phyloP scores from a whole-genome alignment of 768 basidiomycete genomes.

The Boletellus sp. region DNA sequence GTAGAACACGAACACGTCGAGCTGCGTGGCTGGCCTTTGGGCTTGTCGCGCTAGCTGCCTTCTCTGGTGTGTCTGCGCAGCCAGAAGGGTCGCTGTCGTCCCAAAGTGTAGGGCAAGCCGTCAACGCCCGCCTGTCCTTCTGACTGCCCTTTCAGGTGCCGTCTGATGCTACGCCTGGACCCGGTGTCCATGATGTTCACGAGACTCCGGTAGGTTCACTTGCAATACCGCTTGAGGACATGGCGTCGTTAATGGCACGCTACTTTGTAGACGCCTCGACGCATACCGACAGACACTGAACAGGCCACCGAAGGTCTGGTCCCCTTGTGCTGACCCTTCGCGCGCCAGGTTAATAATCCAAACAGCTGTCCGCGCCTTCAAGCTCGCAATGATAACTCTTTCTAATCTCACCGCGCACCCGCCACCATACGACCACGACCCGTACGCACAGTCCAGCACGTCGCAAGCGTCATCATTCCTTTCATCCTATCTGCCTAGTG shows the following conservation, averaged over 20 bases:
- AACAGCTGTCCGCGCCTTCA: constrained; percentile 70
- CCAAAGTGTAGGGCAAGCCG: constrained; percentile 14
- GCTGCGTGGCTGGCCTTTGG: constrained; percentile 61
- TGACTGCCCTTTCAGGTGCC: constrained; percentile 11
- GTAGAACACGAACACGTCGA: constrained; percentile 32
- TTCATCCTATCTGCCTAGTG: constrained; percentile 62
- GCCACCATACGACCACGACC: constrained; percentile 53
- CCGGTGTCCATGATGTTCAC: constrained; percentile 1
- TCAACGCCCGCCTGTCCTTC: neutral
- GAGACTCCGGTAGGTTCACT: constrained; percentile 14
- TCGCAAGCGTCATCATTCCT: constrained; percentile 50
- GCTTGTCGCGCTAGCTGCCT: constrained; percentile 47
- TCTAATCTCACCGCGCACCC: constrained; percentile 60
- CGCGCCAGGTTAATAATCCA: constrained; percentile 1
- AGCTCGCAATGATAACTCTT: constrained; percentile 67
- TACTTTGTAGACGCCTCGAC: constrained; percentile 13
- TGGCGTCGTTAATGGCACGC: neutral
- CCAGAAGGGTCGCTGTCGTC: constrained; percentile 12
- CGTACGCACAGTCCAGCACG: constrained; percentile 34
- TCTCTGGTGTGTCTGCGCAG: constrained; percentile 42
- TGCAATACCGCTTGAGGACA: neutral
- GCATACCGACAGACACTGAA: constrained; percentile 30
- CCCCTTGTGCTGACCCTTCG: neutral
- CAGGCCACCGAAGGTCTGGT: constrained; percentile 50
- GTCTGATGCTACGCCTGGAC: constrained; percentile 8